Evolutionary conservation across 2,329 filamentous ascomycete species (phyloP), one percentile per base, ranked within the genome.

Genomic region (Stachybotrys chlorohalonatus): DNA sequence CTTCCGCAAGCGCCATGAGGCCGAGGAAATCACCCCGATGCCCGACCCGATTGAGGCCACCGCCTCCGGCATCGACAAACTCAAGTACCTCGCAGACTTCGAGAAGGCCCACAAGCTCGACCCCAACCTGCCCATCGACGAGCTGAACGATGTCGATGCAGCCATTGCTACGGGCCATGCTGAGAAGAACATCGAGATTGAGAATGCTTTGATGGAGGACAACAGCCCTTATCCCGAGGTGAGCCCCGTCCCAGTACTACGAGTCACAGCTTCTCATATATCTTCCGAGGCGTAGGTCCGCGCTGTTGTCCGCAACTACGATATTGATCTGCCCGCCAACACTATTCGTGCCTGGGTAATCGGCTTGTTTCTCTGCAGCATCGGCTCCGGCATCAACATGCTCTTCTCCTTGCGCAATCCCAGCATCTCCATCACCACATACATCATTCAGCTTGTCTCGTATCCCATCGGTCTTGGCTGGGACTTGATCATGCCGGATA

Each of bases 141-240:
- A 85, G 51, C 70, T 81, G 52, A 79, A 82, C 57, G 80, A 83
- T 66, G 75, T 86, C 57, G 81, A 85, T 56, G 74, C 79, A 49
- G 82, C 77, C 31, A 73, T 84, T 49, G 70, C 75, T 47, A 76
- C 75, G 2, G 74, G 76, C 56, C 79, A 83, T 66, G 73, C 76
- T 59, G 79, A 79, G 60, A 79, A 80, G 65, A 80, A 79, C 54
- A 68, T 80, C 52, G 75, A 78, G 56, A 76, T 85, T 59, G 80
- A 84, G 61, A 76, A 80, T 60, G 79, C 81, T 50, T 69, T 80
- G 55, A 73, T 84, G 62, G 76, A 85, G 64, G 82, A 86, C 55
- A 83, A 86, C 66, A 86, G 83, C 51, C 84, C 84, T 2, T 87
- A 86, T 63, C 81, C 82, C 45, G 83, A 86, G 70, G 82, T 84